These are phyloP conservation scores for Entomophthora muscae DNA, from an alignment of 371 early-diverging fungal genomes.

Conservation along the genomic window DNA sequence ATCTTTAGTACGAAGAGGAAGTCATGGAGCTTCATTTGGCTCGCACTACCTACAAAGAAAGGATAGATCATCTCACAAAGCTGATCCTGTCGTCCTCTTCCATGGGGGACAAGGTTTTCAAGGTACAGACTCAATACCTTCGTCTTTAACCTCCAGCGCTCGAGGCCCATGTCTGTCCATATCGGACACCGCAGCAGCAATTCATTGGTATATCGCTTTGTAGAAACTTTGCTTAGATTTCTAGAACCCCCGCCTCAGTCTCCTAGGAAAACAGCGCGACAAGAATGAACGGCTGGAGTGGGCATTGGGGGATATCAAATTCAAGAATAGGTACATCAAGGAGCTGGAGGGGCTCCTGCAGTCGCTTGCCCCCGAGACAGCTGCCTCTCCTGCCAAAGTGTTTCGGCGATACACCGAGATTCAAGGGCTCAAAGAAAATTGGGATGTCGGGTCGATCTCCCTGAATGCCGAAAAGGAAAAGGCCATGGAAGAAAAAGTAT, in stretches of 20 bases:
- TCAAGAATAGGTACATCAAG: conserved; percentile 5
- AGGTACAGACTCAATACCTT: neutral
- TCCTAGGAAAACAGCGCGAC: conserved; percentile 1
- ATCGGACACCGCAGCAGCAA: conserved; percentile 16
- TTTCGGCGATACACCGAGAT: neutral
- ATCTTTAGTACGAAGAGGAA: conserved; percentile 49
- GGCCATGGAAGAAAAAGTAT: conserved; percentile 5
- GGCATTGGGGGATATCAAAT: neutral
- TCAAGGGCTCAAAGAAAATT: neutral
- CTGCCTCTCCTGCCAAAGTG: neutral
- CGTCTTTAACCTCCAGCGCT: neutral
- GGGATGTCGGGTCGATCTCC: neutral
- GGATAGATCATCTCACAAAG: conserved; percentile 63
- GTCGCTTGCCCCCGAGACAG: neutral
- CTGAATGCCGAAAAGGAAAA: neutral
- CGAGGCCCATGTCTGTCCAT: conserved; percentile 13
- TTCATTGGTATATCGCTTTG: neutral
- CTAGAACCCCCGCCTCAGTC: neutral
- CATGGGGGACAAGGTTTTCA: conserved; percentile 20
- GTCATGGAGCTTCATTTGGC: conserved; percentile 47
- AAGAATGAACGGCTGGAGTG: neutral
- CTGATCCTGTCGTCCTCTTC: conserved; percentile 58
- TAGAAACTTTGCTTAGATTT: neutral
- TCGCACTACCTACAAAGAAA: conserved; percentile 56
- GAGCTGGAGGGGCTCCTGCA: conserved; percentile 1